phyloP scores from a whole-genome alignment of 805 yeast genomes.

The Nakazawaea pomicola region DNA sequence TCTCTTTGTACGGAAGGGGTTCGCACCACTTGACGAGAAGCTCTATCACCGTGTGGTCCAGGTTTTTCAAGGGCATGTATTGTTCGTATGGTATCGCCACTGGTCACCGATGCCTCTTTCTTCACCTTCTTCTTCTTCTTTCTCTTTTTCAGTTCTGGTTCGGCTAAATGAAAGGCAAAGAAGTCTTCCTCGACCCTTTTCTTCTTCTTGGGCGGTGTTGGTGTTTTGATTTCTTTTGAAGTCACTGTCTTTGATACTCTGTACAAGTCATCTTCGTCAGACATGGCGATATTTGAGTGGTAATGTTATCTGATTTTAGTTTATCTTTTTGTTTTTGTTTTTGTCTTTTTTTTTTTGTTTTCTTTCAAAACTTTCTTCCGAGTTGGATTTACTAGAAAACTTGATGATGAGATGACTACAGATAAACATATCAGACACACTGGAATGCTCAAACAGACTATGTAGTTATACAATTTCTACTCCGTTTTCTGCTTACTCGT shows the following conservation, averaged over 20 bases:
- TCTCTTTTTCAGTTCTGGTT: not conserved
- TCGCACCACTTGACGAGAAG: not conserved
- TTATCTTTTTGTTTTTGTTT: not conserved
- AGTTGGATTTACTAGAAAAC: not conserved
- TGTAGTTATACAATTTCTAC: not conserved
- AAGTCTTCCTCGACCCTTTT: slow-evolving; percentile 13
- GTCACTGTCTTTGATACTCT: not conserved
- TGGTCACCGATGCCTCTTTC: slow-evolving; percentile 1
- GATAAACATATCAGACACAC: too few species aligned
- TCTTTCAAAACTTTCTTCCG: not conserved
- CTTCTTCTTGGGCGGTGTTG: not conserved
- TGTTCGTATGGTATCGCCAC: not conserved
- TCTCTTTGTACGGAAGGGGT: not conserved
- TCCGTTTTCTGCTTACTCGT: not conserved
- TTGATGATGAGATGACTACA: too few species aligned
- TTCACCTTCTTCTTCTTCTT: slow-evolving; percentile 3
- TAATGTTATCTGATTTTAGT: not conserved
- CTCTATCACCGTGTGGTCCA: not conserved
- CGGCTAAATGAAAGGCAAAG: slow-evolving; percentile 12
- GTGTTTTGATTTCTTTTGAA: not conserved
- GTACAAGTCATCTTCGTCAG: slow-evolving; percentile 3
- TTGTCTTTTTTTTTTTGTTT: not conserved
- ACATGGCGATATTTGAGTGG: not conserved
- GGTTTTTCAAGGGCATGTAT: too few species aligned
- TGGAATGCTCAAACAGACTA: too few species aligned